Evolutionary conservation across 1,139 yeast species (phyloP).

Genomic region (Trichomonascaceae sp.): DNA sequence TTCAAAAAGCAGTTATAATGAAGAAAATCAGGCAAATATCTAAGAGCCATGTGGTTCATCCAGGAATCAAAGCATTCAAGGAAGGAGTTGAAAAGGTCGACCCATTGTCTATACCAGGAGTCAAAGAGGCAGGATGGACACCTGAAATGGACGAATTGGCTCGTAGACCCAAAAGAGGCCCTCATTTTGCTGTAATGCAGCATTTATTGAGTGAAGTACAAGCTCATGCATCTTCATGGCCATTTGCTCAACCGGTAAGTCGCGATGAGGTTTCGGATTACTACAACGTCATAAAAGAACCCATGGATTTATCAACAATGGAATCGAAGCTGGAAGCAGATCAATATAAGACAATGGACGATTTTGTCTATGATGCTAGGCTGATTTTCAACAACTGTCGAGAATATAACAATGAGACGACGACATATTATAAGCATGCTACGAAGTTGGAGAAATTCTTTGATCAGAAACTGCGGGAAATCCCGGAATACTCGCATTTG

Average conservation of each 20-base stretch:
- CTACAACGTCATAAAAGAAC: constrained; percentile 92
- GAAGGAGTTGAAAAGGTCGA: constrained; percentile 37
- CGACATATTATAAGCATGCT: constrained; percentile 50
- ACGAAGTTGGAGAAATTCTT: constrained; percentile 86
- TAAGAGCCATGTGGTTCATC: constrained; percentile 69
- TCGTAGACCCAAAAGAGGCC: constrained; percentile 88
- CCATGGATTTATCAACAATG: constrained; percentile 98
- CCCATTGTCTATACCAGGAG: constrained; percentile 79
- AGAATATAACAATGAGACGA: constrained; percentile 28
- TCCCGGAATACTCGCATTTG: constrained; percentile 61
- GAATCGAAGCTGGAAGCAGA: constrained; percentile 89
- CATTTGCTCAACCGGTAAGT: constrained; percentile 88
- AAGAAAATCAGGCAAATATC: constrained; percentile 77
- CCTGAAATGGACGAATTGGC: constrained; percentile 97
- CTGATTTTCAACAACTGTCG: constrained; percentile 80
- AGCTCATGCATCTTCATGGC: constrained; percentile 98
- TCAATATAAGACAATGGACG: constrained; percentile 84
- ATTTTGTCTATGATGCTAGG: constrained; percentile 82
- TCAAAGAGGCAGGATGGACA: constrained; percentile 94
- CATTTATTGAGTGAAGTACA: constrained; percentile 80
- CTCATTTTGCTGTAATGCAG: constrained; percentile 92
- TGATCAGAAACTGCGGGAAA: constrained; percentile 72
- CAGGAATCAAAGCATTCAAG: constrained; percentile 73
- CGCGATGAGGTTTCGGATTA: constrained; percentile 94
- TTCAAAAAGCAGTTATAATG: constrained; percentile 89